phyloP scores from a whole-genome alignment of 2,329 filamentous ascomycete genomes.

The Aspergillus unguis region DNA sequence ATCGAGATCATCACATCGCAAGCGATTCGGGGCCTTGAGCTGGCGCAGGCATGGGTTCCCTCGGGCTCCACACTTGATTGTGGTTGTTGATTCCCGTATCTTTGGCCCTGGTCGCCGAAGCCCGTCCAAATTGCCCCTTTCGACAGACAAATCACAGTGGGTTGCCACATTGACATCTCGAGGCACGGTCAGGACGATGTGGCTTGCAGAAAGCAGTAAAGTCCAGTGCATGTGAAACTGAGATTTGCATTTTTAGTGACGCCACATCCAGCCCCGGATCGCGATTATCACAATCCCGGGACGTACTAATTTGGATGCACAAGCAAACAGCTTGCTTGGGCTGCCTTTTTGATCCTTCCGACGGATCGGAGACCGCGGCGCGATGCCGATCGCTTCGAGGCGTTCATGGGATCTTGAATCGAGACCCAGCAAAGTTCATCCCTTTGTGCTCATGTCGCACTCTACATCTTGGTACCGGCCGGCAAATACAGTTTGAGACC shows the following conservation, averaged over 20 bases:
- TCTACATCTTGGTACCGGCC: neutral
- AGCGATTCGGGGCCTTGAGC: neutral
- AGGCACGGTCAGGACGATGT: neutral
- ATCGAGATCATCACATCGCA: neutral
- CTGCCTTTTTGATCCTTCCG: conserved; percentile 11
- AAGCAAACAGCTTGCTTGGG: neutral
- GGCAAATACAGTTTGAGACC: neutral
- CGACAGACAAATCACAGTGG: neutral
- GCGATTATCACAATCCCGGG: neutral
- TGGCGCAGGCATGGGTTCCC: neutral
- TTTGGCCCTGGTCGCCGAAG: neutral
- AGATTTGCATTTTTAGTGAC: conserved; percentile 2
- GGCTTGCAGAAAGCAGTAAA: neutral
- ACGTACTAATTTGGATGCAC: neutral
- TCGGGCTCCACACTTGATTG: neutral
- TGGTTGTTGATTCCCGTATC: neutral
- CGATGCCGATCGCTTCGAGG: conserved; percentile 10
- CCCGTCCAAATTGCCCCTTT: neutral
- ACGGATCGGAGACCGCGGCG: neutral
- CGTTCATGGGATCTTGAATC: neutral
- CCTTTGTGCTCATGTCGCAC: neutral
- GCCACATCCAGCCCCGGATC: conserved; percentile 7
- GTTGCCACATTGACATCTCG: neutral
- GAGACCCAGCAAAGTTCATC: neutral
- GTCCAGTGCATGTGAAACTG: conserved; percentile 7